Evolutionary conservation across 495 filamentous ascomycete genomes (phyloP).

Genomic region (Hyaloscypha finlandica): DNA sequence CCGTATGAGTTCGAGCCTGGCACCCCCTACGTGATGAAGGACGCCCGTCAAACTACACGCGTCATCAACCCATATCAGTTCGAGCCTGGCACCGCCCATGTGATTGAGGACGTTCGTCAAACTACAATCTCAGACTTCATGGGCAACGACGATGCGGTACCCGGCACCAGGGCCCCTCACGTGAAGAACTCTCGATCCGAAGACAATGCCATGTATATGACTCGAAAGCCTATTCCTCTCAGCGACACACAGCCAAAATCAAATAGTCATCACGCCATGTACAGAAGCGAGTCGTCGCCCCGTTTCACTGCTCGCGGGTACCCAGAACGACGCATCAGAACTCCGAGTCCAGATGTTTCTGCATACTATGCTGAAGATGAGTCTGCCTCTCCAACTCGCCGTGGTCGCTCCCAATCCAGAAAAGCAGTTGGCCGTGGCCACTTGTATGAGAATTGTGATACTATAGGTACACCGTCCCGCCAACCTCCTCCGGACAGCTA

Average conservation of each 20-base stretch:
- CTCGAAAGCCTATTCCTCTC: neutral
- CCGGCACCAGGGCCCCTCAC: neutral
- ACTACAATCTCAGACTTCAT: slow-evolving; percentile 11
- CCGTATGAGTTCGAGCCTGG: slow-evolving; percentile 13
- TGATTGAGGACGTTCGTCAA: neutral
- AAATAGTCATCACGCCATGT: neutral
- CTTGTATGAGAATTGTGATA: neutral
- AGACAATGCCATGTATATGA: neutral
- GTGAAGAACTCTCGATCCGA: neutral
- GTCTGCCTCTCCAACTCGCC: neutral
- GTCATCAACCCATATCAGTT: slow-evolving; percentile 27
- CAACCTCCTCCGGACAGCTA: neutral
- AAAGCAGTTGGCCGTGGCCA: neutral
- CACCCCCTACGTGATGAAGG: neutral
- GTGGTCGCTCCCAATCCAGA: slow-evolving; percentile 8
- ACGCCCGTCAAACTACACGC: neutral
- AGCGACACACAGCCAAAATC: neutral
- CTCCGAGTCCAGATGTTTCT: slow-evolving; percentile 4
- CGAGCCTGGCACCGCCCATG: slow-evolving; percentile 22
- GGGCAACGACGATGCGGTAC: neutral
- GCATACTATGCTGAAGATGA: slow-evolving; percentile 1
- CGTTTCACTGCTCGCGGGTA: neutral
- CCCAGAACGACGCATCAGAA: neutral
- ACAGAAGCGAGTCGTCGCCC: slow-evolving; percentile 19
- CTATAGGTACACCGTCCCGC: neutral